Base-by-base conservation (phyloP, 129 eudicot genomes). In the Centrapalus pauciflorus region DNA sequence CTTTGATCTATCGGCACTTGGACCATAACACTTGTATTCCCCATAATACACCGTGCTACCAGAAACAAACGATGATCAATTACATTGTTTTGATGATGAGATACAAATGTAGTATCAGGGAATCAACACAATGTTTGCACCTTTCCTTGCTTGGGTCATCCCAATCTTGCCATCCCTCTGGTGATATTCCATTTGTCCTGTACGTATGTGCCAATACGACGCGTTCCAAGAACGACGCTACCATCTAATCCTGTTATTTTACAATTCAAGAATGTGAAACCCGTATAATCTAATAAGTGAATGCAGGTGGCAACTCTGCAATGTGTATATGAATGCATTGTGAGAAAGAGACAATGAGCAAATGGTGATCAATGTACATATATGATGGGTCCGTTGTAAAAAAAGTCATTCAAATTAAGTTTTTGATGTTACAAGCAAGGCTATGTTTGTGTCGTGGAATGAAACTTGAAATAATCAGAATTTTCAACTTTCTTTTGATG, bases 161-260 rank as follows among this genome's bases (percentile, higher is more conserved):
- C 97, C 95, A 90, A 45, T 84, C 88, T 59, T 64, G 59, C 97
- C 97, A 90, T 48, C 97, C 97, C 48, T 77, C 68, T 0, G 97
- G 85, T 40, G 75, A 67, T 23, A 90, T 37, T 0, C 70, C 79
- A 30, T 66, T 68, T 12, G 97, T 77, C 87, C 87, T 78, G 69
- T 46, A 82, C 25, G 89, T 80, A 2, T 68, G 61, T 46, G 87
- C 92, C 74, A 49, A 90, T 14, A 90, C 60, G 2, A 90, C 97
- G 32, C 97, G 83, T 75, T 61, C 97, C 95, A 10, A 90, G 95
- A 37, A 45, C 46, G 1, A 84, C 74, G 20, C 66, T 60, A 9
- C 76, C 80, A 7, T 2, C 66, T 11, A 25, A 7, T 3, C 97
- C 91, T 3, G 91, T 90, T 40, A 90, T 64, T 74, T 79, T 86